Evolutionary conservation across 192 early-diverging fungal species (phyloP).

Genomic region (Glomus cerebriforme): DNA sequence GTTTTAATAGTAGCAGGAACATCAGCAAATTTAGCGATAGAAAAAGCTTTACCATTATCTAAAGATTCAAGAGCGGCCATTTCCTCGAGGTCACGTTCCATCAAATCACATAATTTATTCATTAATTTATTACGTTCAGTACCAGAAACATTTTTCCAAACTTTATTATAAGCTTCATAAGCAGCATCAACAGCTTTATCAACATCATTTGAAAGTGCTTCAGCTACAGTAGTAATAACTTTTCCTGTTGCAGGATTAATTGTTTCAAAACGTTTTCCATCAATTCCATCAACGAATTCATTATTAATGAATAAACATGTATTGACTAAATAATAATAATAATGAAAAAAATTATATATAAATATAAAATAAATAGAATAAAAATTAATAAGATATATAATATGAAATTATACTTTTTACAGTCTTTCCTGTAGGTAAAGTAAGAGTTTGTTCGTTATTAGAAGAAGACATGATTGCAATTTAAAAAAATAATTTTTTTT

Average conservation of each 20-base stretch:
- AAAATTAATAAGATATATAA: no score
- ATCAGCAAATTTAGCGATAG: slow-evolving; percentile 58
- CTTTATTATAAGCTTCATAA: slow-evolving; percentile 44
- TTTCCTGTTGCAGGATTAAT: slow-evolving; percentile 65
- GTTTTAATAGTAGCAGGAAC: slow-evolving; percentile 60
- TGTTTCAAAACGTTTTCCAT: slow-evolving; percentile 54
- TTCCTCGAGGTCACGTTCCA: slow-evolving; percentile 50
- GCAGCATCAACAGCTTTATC: slow-evolving; percentile 66
- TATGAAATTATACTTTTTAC: neutral
- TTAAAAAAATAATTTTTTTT: neutral
- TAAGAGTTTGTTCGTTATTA: neutral
- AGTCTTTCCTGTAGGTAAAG: neutral
- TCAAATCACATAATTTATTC: slow-evolving; percentile 58
- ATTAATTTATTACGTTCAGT: slow-evolving; percentile 55
- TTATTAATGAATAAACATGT: slow-evolving; percentile 73
- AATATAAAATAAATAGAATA: no score
- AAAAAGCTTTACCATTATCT: slow-evolving; percentile 79
- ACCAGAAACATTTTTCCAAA: slow-evolving; percentile 56
- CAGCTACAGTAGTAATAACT: slow-evolving; percentile 48
- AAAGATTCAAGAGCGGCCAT: slow-evolving; percentile 64
- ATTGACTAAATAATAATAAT: slow-evolving; percentile 33
- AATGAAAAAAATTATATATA: no score
- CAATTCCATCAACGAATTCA: slow-evolving; percentile 51
- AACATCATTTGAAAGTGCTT: slow-evolving; percentile 42
- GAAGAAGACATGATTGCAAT: neutral